Conservation (phyloP, 2,329 filamentous ascomycete species). For the Pseudogymnoascus sp. region DNA sequence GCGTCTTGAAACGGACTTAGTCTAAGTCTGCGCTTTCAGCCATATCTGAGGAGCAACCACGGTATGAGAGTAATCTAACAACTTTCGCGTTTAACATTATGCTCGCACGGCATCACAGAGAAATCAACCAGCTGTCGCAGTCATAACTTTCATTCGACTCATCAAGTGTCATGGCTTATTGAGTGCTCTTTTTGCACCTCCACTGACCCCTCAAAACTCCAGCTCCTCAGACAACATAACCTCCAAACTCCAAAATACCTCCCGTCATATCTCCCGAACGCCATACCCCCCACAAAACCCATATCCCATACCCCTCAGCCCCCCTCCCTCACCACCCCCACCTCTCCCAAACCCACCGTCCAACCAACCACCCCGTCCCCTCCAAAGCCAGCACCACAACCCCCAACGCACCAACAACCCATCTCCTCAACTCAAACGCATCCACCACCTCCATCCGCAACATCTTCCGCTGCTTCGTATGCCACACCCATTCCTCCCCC, state of each 20-base stretch:
- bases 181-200: not conserved
- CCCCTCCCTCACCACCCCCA: not conserved
- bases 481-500: constrained; percentile 26
- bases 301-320: constrained; percentile 2
- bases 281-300: constrained; percentile 5
- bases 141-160: not conserved
- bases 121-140: not conserved
- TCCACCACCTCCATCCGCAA: constrained; percentile 27
- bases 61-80: not conserved
- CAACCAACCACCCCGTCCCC: not conserved
- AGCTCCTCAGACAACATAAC: not conserved
- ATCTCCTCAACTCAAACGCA: constrained; percentile 24
- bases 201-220: not conserved
- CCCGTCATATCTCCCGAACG: not conserved
- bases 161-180: not conserved
- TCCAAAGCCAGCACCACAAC: constrained; percentile 12
- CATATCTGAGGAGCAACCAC: not conserved
- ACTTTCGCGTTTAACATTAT: not conserved
- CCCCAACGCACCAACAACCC: constrained; percentile 15
- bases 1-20: not conserved
- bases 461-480: constrained; percentile 25
- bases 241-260: not conserved
- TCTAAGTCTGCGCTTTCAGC: not conserved
- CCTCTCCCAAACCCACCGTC: not conserved
- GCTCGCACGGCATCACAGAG: not conserved